Conservation (phyloP, 2,329 filamentous ascomycete species). For the Gaeumannomyces sp. region DNA sequence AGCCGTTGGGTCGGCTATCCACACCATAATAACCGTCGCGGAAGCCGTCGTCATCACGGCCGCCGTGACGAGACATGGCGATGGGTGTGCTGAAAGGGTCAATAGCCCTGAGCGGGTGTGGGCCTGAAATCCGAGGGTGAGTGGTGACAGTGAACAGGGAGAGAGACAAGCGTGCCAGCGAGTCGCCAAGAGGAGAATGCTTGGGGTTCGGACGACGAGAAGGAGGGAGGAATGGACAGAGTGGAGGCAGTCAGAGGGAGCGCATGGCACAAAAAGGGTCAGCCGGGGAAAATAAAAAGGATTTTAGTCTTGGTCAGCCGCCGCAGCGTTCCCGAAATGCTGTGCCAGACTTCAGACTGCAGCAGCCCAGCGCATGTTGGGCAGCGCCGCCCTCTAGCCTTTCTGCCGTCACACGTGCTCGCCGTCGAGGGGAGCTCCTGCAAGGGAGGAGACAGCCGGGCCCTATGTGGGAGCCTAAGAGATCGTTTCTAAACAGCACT, state of each 20-base stretch:
- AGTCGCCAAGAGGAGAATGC: neutral
- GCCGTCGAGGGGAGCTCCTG: neutral
- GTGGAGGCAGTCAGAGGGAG: neutral
- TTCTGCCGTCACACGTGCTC: neutral
- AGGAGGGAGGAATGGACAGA: neutral
- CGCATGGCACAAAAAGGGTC: neutral
- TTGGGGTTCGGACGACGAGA: neutral
- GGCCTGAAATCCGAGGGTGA: neutral
- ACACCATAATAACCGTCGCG: neutral
- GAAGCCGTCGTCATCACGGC: slow-evolving; percentile 2
- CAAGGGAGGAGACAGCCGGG: neutral
- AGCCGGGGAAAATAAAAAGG: neutral
- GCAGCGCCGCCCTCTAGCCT: neutral
- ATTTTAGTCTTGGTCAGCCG: neutral
- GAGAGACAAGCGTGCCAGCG: neutral
- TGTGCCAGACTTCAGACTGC: neutral
- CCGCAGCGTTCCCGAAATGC: no score
- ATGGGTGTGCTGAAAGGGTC: neutral
- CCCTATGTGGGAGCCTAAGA: neutral
- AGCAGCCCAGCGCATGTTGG: neutral
- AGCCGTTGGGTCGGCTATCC: slow-evolving; percentile 8
- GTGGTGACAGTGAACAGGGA: neutral
- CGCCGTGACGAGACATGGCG: slow-evolving; percentile 21
- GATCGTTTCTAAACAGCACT: neutral
- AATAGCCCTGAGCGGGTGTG: no score